Evolutionary conservation across 176 grass and related monocot species (phyloP).

Genomic region (Avena insularis): DNA sequence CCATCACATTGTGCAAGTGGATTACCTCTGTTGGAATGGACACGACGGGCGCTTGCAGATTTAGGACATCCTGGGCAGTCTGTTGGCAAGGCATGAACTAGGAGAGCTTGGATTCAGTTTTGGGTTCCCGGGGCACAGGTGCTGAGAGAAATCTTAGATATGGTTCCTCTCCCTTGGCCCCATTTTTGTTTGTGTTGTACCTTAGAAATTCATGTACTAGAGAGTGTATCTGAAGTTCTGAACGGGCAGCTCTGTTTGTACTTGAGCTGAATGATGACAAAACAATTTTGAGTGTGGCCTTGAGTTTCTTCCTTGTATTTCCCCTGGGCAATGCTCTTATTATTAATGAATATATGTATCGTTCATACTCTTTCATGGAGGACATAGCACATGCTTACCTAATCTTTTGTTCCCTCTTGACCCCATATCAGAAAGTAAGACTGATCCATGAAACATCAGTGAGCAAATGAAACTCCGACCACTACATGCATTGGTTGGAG

Average conservation of each 20-base stretch:
- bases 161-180: background rate
- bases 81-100: background rate
- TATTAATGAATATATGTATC: background rate
- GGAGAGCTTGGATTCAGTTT: background rate
- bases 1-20: background rate
- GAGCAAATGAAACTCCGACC: background rate
- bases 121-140: background rate
- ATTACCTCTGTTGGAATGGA: background rate
- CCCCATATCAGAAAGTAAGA: background rate
- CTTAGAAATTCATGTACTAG: slow-evolving; percentile 31
- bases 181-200: slow-evolving; percentile 7
- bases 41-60: slow-evolving; percentile 13
- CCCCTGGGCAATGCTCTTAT: background rate
- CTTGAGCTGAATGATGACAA: slow-evolving; percentile 31
- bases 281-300: background rate
- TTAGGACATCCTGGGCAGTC: background rate
- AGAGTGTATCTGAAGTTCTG: slow-evolving; percentile 11
- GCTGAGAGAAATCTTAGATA: slow-evolving; percentile 1
- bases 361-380: background rate
- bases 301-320: background rate
- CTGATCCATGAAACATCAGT: background rate
- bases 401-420: background rate
- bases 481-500: background rate
- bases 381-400: background rate
- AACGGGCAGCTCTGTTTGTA: background rate